These are phyloP conservation scores for Penicillium glabrum DNA, from an alignment of 2,329 filamentous ascomycete species.

Conservation along the genomic window DNA sequence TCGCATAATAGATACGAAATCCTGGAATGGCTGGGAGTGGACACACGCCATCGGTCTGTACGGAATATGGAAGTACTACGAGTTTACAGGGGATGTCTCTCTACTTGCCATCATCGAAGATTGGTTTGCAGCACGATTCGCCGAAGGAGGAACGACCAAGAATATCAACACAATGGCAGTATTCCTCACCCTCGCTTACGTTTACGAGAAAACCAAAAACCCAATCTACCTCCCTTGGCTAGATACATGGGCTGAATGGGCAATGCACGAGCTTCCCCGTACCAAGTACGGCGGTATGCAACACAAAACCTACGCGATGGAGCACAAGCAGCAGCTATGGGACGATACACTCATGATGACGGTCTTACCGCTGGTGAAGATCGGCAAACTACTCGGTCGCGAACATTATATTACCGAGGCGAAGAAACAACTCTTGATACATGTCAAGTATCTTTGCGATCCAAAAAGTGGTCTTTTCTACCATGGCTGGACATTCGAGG, in stretches of 20 bases:
- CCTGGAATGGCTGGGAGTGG: slow-evolving; percentile 76
- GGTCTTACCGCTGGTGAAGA: slow-evolving; percentile 76
- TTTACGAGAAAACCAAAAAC: slow-evolving; percentile 74
- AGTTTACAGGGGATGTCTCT: slow-evolving; percentile 62
- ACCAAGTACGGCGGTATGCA: slow-evolving; percentile 73
- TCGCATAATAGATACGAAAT: slow-evolving; percentile 78
- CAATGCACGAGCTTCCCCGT: slow-evolving; percentile 71
- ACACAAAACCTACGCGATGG: slow-evolving; percentile 70
- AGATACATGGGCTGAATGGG: slow-evolving; percentile 80
- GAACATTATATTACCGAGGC: slow-evolving; percentile 76
- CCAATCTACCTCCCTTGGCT: slow-evolving; percentile 72
- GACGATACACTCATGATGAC: slow-evolving; percentile 90
- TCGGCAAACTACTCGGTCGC: slow-evolving; percentile 67
- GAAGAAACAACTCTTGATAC: slow-evolving; percentile 73
- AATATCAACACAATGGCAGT: slow-evolving; percentile 85
- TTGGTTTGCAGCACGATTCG: slow-evolving; percentile 71
- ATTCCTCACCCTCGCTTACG: slow-evolving; percentile 71
- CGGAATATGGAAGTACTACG: slow-evolving; percentile 80
- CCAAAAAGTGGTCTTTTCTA: slow-evolving; percentile 71
- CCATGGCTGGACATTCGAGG: slow-evolving; percentile 78
- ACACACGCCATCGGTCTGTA: slow-evolving; percentile 79
- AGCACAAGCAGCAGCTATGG: slow-evolving; percentile 76
- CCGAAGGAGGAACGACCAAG: slow-evolving; percentile 72
- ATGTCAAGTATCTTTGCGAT: slow-evolving; percentile 78
- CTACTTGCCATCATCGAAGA: slow-evolving; percentile 67